phyloP scores from a whole-genome alignment of 805 yeast genomes.

The Starmerella asiatica region DNA sequence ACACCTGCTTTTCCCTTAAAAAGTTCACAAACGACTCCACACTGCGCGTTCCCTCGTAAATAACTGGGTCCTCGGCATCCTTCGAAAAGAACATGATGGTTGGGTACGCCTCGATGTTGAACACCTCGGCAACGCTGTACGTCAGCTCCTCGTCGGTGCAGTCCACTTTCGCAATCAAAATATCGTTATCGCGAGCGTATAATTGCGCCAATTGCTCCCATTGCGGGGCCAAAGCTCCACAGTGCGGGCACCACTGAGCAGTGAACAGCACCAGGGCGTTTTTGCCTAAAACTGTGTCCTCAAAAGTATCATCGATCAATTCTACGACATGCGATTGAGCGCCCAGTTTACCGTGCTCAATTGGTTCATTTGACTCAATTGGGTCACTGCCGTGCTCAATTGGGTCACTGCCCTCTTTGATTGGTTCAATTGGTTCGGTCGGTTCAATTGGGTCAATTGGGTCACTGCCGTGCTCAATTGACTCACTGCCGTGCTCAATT shows the following conservation, averaged over 20 bases:
- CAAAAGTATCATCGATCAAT: slow-evolving; percentile 34
- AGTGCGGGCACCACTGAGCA: slow-evolving; percentile 51
- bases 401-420: too few relatives aligned
- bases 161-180: slow-evolving; percentile 37
- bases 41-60: slow-evolving; percentile 41
- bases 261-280: slow-evolving; percentile 41
- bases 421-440: too few relatives aligned
- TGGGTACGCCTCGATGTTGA: slow-evolving; percentile 38
- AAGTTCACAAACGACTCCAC: slow-evolving; percentile 39
- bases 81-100: slow-evolving; percentile 39
- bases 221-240: slow-evolving; percentile 39
- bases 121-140: slow-evolving; percentile 31
- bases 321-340: slow-evolving; percentile 9
- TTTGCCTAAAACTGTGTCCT: slow-evolving; percentile 30
- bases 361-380: slow-evolving; percentile 4
- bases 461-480: not conserved
- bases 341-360: not conserved
- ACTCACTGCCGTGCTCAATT: slow-evolving; percentile 4
- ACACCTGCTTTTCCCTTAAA: slow-evolving; percentile 31
- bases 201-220: slow-evolving; percentile 40
- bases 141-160: slow-evolving; percentile 31
- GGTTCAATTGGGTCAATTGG: not conserved
- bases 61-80: slow-evolving; percentile 11
- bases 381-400: not conserved
- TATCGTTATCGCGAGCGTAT: slow-evolving; percentile 30